These are phyloP conservation scores for Ceratocystis variospora DNA, from an alignment of 2,329 filamentous ascomycete species.

Conservation along the genomic window DNA sequence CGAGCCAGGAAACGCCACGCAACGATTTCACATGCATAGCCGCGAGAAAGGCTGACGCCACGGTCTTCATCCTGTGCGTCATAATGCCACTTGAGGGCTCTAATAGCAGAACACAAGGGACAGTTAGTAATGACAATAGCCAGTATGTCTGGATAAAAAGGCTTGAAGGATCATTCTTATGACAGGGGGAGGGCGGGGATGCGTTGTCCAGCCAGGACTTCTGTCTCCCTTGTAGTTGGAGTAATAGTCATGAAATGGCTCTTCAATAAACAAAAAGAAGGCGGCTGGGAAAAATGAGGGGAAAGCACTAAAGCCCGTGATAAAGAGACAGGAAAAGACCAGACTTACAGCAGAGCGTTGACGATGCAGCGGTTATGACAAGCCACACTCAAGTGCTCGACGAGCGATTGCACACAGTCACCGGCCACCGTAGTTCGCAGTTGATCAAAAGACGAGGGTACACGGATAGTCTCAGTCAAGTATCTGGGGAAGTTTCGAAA, in stretches of 20 bases:
- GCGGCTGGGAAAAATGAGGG: constrained; percentile 3
- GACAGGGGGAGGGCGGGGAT: background rate
- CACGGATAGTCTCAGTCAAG: constrained; percentile 46
- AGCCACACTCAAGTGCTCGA: constrained; percentile 47
- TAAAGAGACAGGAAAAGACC: background rate
- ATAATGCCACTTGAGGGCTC: constrained; percentile 64
- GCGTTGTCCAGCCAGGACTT: constrained; percentile 1
- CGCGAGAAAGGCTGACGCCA: constrained; percentile 53
- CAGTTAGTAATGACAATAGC: background rate
- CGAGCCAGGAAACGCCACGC: constrained; percentile 65
- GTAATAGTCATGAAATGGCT: background rate
- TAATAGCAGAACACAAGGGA: constrained; percentile 25
- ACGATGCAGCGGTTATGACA: constrained; percentile 58
- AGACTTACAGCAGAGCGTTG: constrained; percentile 55
- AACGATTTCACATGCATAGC: constrained; percentile 65
- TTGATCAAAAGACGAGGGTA: constrained; percentile 61
- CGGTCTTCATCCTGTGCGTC: constrained; percentile 48
- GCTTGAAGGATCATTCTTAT: constrained; percentile 12
- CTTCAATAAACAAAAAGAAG: background rate
- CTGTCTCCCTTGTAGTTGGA: background rate
- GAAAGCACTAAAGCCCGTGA: background rate
- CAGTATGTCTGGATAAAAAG: background rate
- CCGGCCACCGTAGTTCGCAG: constrained; percentile 53
- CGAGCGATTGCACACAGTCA: constrained; percentile 42
- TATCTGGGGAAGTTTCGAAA: constrained; percentile 33